These are phyloP conservation scores for Aspergillus egyptiacus DNA, from an alignment of 495 filamentous ascomycete species.

Conservation along the genomic window DNA sequence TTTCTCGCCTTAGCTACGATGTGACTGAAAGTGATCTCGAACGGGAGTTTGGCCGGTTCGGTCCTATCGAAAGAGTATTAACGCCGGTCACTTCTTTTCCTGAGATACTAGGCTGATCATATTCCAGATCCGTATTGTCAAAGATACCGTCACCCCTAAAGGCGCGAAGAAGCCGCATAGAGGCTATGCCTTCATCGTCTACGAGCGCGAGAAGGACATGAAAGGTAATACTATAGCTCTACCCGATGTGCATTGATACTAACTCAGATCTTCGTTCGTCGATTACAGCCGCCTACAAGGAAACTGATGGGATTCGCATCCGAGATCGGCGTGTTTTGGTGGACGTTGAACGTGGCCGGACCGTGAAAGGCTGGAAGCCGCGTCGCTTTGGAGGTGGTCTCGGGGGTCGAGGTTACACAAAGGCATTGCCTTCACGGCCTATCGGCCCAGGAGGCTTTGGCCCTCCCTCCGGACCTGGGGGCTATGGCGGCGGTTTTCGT, in stretches of 20 bases:
- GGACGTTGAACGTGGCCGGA: conserved; percentile 93
- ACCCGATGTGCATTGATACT: conserved; percentile 24
- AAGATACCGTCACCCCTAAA: conserved; percentile 59
- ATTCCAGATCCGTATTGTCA: conserved; percentile 78
- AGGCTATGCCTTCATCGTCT: conserved; percentile 96
- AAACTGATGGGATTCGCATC: conserved; percentile 86
- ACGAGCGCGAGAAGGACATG: conserved; percentile 97
- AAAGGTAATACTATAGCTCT: conserved; percentile 66
- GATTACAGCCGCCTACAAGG: conserved; percentile 67
- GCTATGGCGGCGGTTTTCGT: conserved; percentile 61
- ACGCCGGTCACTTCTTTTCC: background rate
- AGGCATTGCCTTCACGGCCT: conserved; percentile 68
- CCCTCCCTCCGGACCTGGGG: conserved; percentile 61
- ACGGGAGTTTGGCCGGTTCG: conserved; percentile 89
- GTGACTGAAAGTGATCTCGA: conserved; percentile 85
- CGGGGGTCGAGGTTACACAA: conserved; percentile 89
- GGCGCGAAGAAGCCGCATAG: conserved; percentile 77
- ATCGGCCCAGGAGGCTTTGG: conserved; percentile 50
- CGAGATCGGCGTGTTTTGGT: conserved; percentile 88
- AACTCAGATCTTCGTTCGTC: conserved; percentile 24
- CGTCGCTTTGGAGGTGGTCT: conserved; percentile 87
- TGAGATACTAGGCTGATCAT: conserved; percentile 10
- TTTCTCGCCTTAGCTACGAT: conserved; percentile 83
- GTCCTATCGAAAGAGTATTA: conserved; percentile 81
- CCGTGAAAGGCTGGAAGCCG: conserved; percentile 90